phyloP scores from a whole-genome alignment of 495 filamentous ascomycete genomes.

The Aspergillus kassunensis region DNA sequence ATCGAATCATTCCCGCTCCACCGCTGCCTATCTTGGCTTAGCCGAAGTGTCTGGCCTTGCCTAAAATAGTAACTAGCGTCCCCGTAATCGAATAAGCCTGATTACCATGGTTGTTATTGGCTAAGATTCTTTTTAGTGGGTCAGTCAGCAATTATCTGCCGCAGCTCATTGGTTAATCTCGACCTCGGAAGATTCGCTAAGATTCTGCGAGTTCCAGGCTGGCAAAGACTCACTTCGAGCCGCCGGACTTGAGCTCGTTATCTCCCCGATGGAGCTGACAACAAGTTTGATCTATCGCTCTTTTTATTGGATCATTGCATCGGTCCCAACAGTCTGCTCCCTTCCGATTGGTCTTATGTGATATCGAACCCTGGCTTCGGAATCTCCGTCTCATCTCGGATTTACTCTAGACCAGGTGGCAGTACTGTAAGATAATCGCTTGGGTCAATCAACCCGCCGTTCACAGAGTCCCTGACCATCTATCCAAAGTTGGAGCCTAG shows the following conservation, averaged over 20 bases:
- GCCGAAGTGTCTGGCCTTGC: slow-evolving; percentile 22
- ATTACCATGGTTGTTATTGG: slow-evolving; percentile 26
- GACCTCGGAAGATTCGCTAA: slow-evolving; percentile 3
- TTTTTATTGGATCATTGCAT: slow-evolving; percentile 9
- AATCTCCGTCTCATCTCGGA: not conserved
- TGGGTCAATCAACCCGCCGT: no score
- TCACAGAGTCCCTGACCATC: no score
- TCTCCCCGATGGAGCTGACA: slow-evolving; percentile 18
- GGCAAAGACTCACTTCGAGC: not conserved
- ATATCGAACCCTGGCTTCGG: not conserved
- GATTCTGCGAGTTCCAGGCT: not conserved
- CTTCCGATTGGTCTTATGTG: slow-evolving; percentile 7
- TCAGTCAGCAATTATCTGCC: slow-evolving; percentile 25
- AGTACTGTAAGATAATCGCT: no score
- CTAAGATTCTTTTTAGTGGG: not conserved
- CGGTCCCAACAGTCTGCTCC: slow-evolving; percentile 2
- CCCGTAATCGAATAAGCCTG: slow-evolving; percentile 29
- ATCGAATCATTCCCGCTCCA: slow-evolving; percentile 33
- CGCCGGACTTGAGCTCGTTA: slow-evolving; percentile 14
- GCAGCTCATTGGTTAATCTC: slow-evolving; percentile 27
- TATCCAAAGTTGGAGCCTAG: no score
- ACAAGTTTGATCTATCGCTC: slow-evolving; percentile 20
- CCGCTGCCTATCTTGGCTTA: slow-evolving; percentile 29
- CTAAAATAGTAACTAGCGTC: slow-evolving; percentile 19
- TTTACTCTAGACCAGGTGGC: not conserved